These are phyloP conservation scores for Umbelopsis vinacea DNA, from an alignment of 192 early-diverging fungal genomes.

Conservation along the genomic window DNA sequence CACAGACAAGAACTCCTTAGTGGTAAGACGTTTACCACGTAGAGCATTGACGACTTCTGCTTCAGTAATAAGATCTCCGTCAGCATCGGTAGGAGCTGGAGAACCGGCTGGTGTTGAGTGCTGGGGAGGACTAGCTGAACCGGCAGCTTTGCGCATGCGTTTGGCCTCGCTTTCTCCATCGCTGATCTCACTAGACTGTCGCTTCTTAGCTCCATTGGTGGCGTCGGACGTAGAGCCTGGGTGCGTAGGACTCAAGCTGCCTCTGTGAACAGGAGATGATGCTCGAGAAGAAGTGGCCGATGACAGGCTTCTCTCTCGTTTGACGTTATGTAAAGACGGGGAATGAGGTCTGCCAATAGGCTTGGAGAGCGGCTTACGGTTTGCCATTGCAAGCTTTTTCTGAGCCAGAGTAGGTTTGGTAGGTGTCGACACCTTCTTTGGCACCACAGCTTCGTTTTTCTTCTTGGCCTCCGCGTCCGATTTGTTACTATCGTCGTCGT, in stretches of 20 bases:
- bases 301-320: conserved; percentile 13
- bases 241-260: conserved; percentile 11
- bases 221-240: conserved; percentile 6
- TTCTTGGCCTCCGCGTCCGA: conserved; percentile 31
- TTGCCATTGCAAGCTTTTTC: conserved; percentile 27
- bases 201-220: background rate
- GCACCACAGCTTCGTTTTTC: background rate
- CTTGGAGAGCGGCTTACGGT: conserved; percentile 32
- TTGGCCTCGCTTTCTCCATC: conserved; percentile 12
- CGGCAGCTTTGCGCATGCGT: conserved; percentile 18
- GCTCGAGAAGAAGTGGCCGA: background rate
- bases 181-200: conserved; percentile 3
- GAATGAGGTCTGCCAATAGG: conserved; percentile 42
- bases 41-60: conserved; percentile 64
- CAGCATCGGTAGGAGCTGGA: background rate
- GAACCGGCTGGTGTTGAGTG: background rate
- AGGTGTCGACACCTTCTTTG: conserved; percentile 26
- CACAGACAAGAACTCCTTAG: conserved; percentile 65
- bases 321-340: conserved; percentile 33
- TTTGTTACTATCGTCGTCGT: conserved; percentile 22
- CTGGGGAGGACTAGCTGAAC: conserved; percentile 19
- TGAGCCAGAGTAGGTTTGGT: conserved; percentile 32
- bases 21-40: conserved; percentile 60
- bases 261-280: conserved; percentile 13
- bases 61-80: conserved; percentile 63